Evolutionary conservation across 2,329 filamentous ascomycete species (phyloP), one percentile per base, ranked within the genome.

Genomic region (Byssochlamys sp.): DNA sequence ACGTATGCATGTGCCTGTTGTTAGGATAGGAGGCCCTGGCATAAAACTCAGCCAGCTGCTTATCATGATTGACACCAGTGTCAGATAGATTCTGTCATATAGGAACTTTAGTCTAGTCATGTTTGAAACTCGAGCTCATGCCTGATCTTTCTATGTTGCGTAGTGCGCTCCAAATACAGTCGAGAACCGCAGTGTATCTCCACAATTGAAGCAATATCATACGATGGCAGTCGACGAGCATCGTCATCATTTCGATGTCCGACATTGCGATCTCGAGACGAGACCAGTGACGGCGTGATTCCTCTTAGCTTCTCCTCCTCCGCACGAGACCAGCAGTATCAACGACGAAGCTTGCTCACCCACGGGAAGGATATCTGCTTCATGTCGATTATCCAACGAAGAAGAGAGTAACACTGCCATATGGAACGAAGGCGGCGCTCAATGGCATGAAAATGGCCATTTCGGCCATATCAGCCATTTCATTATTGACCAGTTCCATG

Each of bases 401-500:
- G 28, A 29, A 19, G 19, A 19, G 19, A 19, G 19, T 19, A 61
- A 73, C 69, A 19, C 73, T 68, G 10, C 71, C 74, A 52, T 76
- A 64, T 12, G 72, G 71, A 52, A 77, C 71, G 55, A 77, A 77
- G 0, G 69, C 72, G 29, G 71, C 71, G 24, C 69, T 69, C 4
- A 78, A 70, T 12, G 76, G 76, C 62, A 73, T 69, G 27, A 72
- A 75, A 4, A 69, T 73, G 14, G 70, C 68, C 76, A 79, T 78
- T 60, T 79, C 77, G 39, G 76, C 77, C 14, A 74, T 66, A 26
- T 19, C 19, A 19, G 76, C 77, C 45, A 49, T 25, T n/a, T 4
- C 19, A 26, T 26, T 51, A 10, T 51, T 51, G 11, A 51, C 49
- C 19, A 14, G n/a, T 28, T 9, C 24, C 25, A 51, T 24, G 7